Conservation (phyloP, 164 flowering plant species). For the Tetrastigma voinierianum region DNA sequence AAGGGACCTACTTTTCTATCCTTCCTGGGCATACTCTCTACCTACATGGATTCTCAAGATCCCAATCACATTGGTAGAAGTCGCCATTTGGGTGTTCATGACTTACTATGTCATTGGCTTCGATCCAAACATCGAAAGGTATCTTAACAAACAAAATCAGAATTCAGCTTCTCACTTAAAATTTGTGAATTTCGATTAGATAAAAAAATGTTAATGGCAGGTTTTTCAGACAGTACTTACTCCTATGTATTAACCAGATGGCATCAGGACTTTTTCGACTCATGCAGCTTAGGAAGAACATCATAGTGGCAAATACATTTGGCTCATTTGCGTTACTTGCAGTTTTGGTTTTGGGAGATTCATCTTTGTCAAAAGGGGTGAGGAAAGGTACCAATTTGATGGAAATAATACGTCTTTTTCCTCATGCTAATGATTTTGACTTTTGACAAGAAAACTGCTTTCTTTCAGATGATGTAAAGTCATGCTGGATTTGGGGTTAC, state of each 20-base stretch:
- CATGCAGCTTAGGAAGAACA: conserved; percentile 52
- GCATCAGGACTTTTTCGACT: conserved; percentile 54
- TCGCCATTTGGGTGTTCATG: conserved; percentile 35
- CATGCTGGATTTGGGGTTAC: conserved; percentile 48
- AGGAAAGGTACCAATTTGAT: neutral
- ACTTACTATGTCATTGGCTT: conserved; percentile 60
- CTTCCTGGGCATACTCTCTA: conserved; percentile 80
- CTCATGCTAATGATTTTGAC: neutral
- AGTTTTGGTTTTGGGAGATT: conserved; percentile 54
- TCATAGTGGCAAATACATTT: conserved; percentile 54
- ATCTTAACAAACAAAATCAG: no score
- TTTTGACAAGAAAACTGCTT: neutral
- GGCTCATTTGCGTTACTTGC: conserved; percentile 48
- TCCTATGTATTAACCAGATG: conserved; percentile 48
- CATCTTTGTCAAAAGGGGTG: conserved; percentile 66
- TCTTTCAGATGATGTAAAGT: conserved; percentile 27
- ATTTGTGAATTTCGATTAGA: no score
- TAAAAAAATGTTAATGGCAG: conserved; percentile 27
- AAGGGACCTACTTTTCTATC: conserved; percentile 72
- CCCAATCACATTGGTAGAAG: conserved; percentile 46
- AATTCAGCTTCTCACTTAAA: no score
- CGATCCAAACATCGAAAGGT: conserved; percentile 32
- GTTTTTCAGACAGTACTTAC: conserved; percentile 50
- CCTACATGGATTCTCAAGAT: conserved; percentile 73
- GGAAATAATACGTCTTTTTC: neutral